phyloP scores from a whole-genome alignment of 352 stramenopile species.

The Pythium guiyangense region DNA sequence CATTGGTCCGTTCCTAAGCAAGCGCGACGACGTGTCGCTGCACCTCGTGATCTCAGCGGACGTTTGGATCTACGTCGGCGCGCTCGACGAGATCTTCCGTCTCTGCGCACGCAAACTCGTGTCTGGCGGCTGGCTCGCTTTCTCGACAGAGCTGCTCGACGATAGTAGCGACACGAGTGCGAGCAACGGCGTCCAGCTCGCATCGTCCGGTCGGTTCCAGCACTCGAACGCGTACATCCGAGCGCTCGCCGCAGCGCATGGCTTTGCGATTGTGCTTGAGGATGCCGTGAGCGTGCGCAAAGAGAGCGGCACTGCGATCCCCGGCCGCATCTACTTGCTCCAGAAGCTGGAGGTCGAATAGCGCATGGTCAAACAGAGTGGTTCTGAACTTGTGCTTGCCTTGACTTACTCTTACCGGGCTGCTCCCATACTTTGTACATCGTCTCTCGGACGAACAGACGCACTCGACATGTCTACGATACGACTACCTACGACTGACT shows the following conservation, averaged over 20 bases:
- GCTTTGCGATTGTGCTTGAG: slow-evolving; percentile 35
- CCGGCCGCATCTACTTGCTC: slow-evolving; percentile 58
- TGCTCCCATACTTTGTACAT: no score
- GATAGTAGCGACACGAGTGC: not conserved
- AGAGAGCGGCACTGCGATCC: slow-evolving; percentile 67
- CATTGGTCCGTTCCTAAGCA: slow-evolving; percentile 48
- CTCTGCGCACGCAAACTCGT: slow-evolving; percentile 42
- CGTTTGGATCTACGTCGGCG: slow-evolving; percentile 86
- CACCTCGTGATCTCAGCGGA: slow-evolving; percentile 73
- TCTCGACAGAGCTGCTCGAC: slow-evolving; percentile 61
- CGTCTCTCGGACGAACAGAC: no score
- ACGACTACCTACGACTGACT: no score
- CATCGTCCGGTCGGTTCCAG: slow-evolving; percentile 71
- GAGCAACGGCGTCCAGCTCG: slow-evolving; percentile 42
- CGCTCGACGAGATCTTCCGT: slow-evolving; percentile 54
- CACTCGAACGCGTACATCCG: slow-evolving; percentile 65
- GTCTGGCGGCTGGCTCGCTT: slow-evolving; percentile 41
- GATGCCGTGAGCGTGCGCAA: slow-evolving; percentile 60
- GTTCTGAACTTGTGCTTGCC: no score
- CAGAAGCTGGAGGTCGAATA: slow-evolving; percentile 13
- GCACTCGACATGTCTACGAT: no score
- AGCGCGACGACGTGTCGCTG: slow-evolving; percentile 32
- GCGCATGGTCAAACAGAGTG: no score
- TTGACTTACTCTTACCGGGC: no score
- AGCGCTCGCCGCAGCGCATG: slow-evolving; percentile 26